A percentile compares a stretch with the other conserved stretches of the same genome.
Evolutionary conservation across 108 stramenopile genomes (phyloP).

Genomic region (Cyclotella atomus): DNA sequence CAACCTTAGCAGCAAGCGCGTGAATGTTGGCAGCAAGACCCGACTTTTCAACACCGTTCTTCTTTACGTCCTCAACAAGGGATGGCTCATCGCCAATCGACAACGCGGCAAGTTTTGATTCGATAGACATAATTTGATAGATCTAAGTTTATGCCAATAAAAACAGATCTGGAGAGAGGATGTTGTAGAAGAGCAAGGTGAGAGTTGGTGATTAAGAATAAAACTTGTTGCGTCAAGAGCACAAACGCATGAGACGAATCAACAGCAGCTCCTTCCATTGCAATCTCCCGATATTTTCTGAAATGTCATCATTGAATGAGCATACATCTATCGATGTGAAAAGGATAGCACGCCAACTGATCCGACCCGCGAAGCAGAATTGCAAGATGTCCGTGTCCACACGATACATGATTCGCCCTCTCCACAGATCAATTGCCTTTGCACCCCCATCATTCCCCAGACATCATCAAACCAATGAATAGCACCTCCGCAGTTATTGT

Average conservation of each 20-base stretch:
- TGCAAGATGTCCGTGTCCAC: too few relatives aligned
- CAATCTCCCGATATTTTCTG: too few relatives aligned
- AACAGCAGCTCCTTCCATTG: too few relatives aligned
- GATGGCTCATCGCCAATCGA: slow-evolving; percentile 79
- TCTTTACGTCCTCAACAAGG: slow-evolving; percentile 78
- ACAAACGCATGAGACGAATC: neutral
- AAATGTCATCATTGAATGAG: too few relatives aligned
- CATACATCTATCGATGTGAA: too few relatives aligned
- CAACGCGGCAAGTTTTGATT: slow-evolving; percentile 76
- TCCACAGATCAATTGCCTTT: too few relatives aligned
- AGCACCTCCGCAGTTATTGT: too few relatives aligned
- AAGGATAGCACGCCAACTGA: too few relatives aligned
- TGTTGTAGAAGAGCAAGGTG: neutral
- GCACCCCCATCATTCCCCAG: too few relatives aligned
- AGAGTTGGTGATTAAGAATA: neutral
- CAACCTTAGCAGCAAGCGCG: slow-evolving; percentile 73
- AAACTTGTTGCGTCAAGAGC: neutral
- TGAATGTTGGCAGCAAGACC: slow-evolving; percentile 74
- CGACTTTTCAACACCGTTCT: slow-evolving; percentile 82
- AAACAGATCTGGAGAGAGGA: neutral
- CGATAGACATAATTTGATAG: slow-evolving; percentile 68
- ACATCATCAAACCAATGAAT: too few relatives aligned
- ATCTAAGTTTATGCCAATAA: neutral
- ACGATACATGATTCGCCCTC: too few relatives aligned
- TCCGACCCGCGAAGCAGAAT: too few relatives aligned